phyloP scores from a whole-genome alignment of 306 rosid genomes.

The Cicer bijugum region DNA sequence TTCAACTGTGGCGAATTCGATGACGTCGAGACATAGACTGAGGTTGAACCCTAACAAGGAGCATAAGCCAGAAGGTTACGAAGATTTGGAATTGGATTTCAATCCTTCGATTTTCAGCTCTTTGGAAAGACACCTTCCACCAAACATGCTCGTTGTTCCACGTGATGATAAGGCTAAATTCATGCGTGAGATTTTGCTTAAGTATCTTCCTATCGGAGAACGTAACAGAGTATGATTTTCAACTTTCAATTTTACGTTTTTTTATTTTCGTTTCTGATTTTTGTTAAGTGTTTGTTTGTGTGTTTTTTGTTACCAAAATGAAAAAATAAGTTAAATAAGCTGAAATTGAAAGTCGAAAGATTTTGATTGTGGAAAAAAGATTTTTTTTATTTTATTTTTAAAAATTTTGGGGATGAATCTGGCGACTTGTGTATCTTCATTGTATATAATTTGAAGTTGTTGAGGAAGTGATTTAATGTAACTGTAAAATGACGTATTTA shows the following conservation, averaged over 20 bases:
- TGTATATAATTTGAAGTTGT: not conserved
- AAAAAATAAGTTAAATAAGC: too few relatives aligned
- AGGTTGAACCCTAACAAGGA: conserved; percentile 59
- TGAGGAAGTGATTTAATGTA: not conserved
- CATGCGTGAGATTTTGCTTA: conserved; percentile 58
- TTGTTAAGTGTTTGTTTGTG: too few relatives aligned
- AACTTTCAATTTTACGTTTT: not conserved
- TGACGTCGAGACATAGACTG: conserved; percentile 48
- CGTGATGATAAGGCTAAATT: conserved; percentile 57
- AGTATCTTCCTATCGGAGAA: conserved; percentile 52
- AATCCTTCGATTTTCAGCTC: conserved; percentile 55
- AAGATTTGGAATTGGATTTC: conserved; percentile 54
- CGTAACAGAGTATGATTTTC: conserved; percentile 52
- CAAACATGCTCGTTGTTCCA: conserved; percentile 46
- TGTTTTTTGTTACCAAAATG: too few relatives aligned
- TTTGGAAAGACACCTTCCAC: conserved; percentile 56
- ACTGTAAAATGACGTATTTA: not conserved
- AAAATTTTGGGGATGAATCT: not conserved
- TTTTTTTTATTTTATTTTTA: too few relatives aligned
- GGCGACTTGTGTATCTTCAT: not conserved
- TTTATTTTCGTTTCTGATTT: too few relatives aligned
- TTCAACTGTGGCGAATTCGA: not conserved
- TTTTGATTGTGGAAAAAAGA: too few relatives aligned
- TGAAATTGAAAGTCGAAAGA: too few relatives aligned
- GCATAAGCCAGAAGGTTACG: conserved; percentile 57